These are phyloP conservation scores for Sarocladium oryzae DNA, from an alignment of 2,329 filamentous ascomycete genomes.

Conservation along the genomic window DNA sequence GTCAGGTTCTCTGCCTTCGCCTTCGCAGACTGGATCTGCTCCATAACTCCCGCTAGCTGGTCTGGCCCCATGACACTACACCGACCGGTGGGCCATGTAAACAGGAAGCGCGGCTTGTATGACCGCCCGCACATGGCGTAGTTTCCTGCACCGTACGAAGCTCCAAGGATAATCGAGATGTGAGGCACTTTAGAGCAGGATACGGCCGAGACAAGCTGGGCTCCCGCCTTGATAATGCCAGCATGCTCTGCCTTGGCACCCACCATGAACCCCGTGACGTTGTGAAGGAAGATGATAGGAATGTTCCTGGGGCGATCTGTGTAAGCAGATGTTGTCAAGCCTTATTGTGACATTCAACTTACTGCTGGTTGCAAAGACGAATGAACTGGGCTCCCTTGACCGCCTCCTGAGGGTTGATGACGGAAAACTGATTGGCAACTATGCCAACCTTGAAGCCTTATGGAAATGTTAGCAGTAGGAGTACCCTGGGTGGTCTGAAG, in stretches of 20 bases:
- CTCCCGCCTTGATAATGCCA: conserved; percentile 36
- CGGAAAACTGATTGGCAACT: conserved; percentile 32
- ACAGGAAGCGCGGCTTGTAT: conserved; percentile 35
- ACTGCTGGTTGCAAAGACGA: conserved; percentile 36
- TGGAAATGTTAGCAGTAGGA: too few species aligned
- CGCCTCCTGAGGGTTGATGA: conserved; percentile 34
- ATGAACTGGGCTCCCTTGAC: conserved; percentile 36
- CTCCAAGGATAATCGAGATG: conserved; percentile 36
- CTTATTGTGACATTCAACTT: conserved; percentile 9
- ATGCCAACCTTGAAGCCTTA: conserved; percentile 29
- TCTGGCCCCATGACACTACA: conserved; percentile 20
- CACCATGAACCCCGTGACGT: conserved; percentile 43
- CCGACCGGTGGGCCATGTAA: conserved; percentile 20
- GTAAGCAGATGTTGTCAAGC: conserved; percentile 10
- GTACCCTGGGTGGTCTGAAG: too few species aligned
- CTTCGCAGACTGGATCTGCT: conserved; percentile 14
- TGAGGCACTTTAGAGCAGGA: conserved; percentile 35
- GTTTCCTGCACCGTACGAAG: conserved; percentile 39
- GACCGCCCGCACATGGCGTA: conserved; percentile 39
- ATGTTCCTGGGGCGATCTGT: conserved; percentile 17
- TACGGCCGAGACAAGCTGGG: conserved; percentile 38
- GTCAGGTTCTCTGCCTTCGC: conserved; percentile 16
- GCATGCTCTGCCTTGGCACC: conserved; percentile 36
- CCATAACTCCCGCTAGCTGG: conserved; percentile 19
- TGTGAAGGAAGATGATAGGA: conserved; percentile 39